Evolutionary conservation across 768 basidiomycete species (phyloP).

Genomic region (Lactarius sanguifluus): DNA sequence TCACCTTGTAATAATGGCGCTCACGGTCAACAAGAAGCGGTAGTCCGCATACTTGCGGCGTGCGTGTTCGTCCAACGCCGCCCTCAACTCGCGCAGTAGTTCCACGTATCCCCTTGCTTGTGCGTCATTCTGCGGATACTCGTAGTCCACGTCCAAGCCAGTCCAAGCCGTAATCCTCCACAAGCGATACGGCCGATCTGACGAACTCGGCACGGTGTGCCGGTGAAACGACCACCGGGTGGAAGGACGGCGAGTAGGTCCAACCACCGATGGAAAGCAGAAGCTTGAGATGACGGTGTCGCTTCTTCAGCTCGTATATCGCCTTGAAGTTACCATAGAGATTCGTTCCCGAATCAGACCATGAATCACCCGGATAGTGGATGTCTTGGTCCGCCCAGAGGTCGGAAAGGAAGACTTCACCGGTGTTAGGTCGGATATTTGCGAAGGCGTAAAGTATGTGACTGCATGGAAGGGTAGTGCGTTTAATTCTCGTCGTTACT

Average conservation of each 20-base stretch:
- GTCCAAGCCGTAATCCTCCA: conserved; percentile 94
- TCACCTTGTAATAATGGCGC: conserved; percentile 32
- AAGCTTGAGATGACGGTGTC: conserved; percentile 75
- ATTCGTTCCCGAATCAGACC: conserved; percentile 89
- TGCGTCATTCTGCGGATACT: conserved; percentile 77
- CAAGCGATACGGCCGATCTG: conserved; percentile 67
- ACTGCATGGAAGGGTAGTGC: conserved; percentile 37
- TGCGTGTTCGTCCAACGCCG: conserved; percentile 77
- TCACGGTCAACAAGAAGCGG: conserved; percentile 72
- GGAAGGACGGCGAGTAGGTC: conserved; percentile 89
- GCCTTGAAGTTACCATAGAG: conserved; percentile 96
- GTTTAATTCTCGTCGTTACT: conserved; percentile 20
- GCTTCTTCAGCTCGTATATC: conserved; percentile 87
- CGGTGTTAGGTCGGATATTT: conserved; percentile 77
- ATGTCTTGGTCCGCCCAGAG: conserved; percentile 96
- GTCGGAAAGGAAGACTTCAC: conserved; percentile 88
- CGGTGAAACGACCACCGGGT: conserved; percentile 71
- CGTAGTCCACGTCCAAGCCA: conserved; percentile 90
- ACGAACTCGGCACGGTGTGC: conserved; percentile 73
- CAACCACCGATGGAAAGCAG: conserved; percentile 93
- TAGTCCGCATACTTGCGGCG: conserved; percentile 57
- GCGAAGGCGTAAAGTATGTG: conserved; percentile 95
- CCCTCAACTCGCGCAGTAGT: conserved; percentile 73
- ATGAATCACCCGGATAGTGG: conserved; percentile 92
- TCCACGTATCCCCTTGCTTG: conserved; percentile 84